A percentile compares a stretch with the other conserved stretches of the same genome.
Evolutionary conservation across 371 early-diverging fungal genomes (phyloP).

Genomic region (Mortierella sp.): DNA sequence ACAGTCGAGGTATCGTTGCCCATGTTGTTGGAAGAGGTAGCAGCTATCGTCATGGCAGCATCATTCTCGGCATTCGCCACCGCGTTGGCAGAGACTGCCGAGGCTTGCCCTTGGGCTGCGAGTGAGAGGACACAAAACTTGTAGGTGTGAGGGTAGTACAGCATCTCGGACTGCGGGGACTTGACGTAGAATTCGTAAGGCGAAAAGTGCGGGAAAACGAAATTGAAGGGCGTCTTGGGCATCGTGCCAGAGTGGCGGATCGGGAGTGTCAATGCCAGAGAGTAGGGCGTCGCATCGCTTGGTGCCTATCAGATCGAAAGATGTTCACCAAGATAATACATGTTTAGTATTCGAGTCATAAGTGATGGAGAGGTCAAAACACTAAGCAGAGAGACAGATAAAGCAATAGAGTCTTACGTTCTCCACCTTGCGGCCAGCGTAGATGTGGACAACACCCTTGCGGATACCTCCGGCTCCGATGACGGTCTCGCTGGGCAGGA

Average conservation of each 20-base stretch:
- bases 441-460: slow-evolving; percentile 50
- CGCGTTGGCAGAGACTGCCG: slow-evolving; percentile 27
- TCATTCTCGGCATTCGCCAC: slow-evolving; percentile 17
- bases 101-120: slow-evolving; percentile 37
- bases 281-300: slow-evolving; percentile 45
- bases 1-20: neutral
- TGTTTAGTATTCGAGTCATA: neutral
- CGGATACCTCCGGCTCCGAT: slow-evolving; percentile 36
- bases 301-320: slow-evolving; percentile 27
- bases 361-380: neutral
- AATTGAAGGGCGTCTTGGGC: slow-evolving; percentile 48
- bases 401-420: slow-evolving; percentile 21
- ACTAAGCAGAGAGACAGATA: neutral
- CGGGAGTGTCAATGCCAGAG: slow-evolving; percentile 47
- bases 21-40: neutral
- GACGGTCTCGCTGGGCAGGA: slow-evolving; percentile 44
- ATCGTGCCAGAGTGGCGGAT: slow-evolving; percentile 41
- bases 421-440: slow-evolving; percentile 54
- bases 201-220: slow-evolving; percentile 52
- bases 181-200: slow-evolving; percentile 55
- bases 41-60: neutral
- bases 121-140: slow-evolving; percentile 43
- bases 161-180: slow-evolving; percentile 40
- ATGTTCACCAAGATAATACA: neutral
- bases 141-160: slow-evolving; percentile 53